These are phyloP conservation scores for Tripterygium wilfordii DNA, from an alignment of 177 flowering plant genomes.

Conservation along the genomic window DNA sequence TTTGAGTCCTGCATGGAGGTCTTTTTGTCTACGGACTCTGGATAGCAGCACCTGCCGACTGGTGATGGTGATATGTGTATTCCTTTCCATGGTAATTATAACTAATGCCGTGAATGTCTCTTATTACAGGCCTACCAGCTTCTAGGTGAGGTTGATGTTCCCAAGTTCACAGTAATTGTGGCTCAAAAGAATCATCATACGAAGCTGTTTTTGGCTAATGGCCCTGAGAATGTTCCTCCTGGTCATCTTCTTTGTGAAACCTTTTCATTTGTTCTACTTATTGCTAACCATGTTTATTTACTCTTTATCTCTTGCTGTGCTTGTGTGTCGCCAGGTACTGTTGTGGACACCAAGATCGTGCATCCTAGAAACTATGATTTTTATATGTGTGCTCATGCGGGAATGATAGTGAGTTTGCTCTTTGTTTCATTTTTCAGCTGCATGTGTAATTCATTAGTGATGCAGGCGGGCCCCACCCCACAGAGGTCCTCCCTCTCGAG, in stretches of 20 bases:
- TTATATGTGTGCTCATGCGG: constrained; percentile 92
- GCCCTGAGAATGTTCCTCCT: constrained; percentile 77
- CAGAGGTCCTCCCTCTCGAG: no score
- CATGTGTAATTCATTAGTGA: no score
- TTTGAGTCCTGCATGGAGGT: no score
- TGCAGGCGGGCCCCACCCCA: no score
- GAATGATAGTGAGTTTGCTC: constrained; percentile 65
- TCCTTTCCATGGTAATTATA: background rate
- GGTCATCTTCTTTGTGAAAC: constrained; percentile 38
- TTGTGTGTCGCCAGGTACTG: constrained; percentile 52
- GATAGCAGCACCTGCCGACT: no score
- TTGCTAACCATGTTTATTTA: background rate
- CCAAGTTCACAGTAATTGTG: constrained; percentile 80
- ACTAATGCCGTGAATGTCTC: background rate
- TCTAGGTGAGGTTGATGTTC: constrained; percentile 53
- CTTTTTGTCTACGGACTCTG: no score
- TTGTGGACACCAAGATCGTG: constrained; percentile 72
- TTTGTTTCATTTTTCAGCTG: background rate
- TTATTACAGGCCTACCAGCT: constrained; percentile 57
- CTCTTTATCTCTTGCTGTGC: constrained; percentile 8
- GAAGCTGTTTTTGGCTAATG: constrained; percentile 58
- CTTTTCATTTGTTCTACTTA: background rate
- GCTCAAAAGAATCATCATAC: constrained; percentile 93
- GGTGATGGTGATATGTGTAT: background rate
- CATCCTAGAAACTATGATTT: constrained; percentile 88